Evolutionary conservation across 2,329 filamentous ascomycete genomes (phyloP).

Genomic region (Cephalotrichum gorgonifer): DNA sequence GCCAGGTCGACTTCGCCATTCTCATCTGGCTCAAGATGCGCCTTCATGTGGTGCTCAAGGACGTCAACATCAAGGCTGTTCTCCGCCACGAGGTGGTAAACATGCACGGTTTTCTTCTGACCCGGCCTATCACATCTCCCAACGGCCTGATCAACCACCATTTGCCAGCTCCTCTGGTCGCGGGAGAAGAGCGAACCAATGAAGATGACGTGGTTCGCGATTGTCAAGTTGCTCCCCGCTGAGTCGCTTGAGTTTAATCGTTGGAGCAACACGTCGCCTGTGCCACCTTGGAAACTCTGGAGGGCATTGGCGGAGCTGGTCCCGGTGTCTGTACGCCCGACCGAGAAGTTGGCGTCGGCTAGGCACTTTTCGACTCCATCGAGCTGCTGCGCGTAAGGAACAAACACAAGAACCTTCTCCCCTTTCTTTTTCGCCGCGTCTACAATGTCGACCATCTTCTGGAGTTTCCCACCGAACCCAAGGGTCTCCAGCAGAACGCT

Average conservation of each 20-base stretch:
- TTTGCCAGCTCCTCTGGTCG: constrained; percentile 20
- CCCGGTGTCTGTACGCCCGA: constrained; percentile 4
- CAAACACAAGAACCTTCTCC: constrained; percentile 25
- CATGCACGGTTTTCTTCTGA: constrained; percentile 23
- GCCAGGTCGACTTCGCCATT: neutral
- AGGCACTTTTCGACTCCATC: constrained; percentile 14
- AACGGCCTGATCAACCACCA: constrained; percentile 26
- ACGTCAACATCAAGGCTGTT: constrained; percentile 30
- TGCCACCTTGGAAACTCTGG: constrained; percentile 6
- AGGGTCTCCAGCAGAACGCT: neutral
- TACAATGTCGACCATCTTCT: constrained; percentile 14
- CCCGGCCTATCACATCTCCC: constrained; percentile 28
- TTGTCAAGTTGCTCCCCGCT: constrained; percentile 28
- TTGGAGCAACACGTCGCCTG: constrained; percentile 20
- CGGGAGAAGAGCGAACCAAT: constrained; percentile 20
- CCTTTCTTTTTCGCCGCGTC: constrained; percentile 9
- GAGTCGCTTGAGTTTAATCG: constrained; percentile 25
- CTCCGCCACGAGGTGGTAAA: constrained; percentile 28
- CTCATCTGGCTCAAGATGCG: neutral
- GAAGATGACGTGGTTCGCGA: constrained; percentile 32
- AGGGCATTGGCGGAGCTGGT: neutral
- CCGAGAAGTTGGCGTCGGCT: neutral
- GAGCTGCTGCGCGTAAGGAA: constrained; percentile 15
- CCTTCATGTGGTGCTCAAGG: constrained; percentile 14
- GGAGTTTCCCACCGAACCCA: constrained; percentile 10